Conservation (phyloP, 2,329 filamentous ascomycete genomes). For the Cladosporium sp. region DNA sequence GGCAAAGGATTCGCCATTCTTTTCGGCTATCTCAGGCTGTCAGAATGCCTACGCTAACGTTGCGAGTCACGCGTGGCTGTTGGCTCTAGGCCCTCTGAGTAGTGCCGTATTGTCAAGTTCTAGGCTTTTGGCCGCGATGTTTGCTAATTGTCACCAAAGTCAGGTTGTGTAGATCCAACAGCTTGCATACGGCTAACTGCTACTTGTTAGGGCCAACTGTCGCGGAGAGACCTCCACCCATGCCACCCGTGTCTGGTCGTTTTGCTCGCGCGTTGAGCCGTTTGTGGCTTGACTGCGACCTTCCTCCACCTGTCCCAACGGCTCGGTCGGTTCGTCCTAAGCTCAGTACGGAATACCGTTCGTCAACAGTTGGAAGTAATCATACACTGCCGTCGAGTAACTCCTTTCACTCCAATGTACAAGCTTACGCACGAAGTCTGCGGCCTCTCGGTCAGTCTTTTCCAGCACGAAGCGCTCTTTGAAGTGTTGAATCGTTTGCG, state of each 20-base stretch:
- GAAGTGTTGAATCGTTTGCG: constrained; percentile 89
- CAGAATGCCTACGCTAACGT: too few species aligned
- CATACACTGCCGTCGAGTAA: constrained; percentile 90
- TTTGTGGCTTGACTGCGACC: background rate
- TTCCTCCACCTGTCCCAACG: background rate
- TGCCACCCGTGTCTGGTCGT: too few species aligned
- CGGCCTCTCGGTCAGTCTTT: constrained; percentile 85
- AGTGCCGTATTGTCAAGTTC: too few species aligned
- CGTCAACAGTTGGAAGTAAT: constrained; percentile 94
- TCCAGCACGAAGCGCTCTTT: constrained; percentile 89
- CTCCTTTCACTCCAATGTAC: constrained; percentile 87
- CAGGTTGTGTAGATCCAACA: too few species aligned
- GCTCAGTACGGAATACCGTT: constrained; percentile 90
- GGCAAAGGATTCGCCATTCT: too few species aligned
- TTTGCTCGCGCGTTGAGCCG: background rate
- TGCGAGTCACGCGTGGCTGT: too few species aligned
- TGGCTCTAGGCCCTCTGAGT: background rate
- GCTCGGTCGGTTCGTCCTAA: background rate
- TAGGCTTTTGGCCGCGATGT: too few species aligned
- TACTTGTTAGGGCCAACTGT: background rate
- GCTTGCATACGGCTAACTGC: background rate
- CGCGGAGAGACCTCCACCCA: background rate
- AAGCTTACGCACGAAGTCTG: constrained; percentile 86
- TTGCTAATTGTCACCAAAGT: too few species aligned
- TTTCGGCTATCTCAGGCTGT: too few species aligned